Conservation (phyloP, 306 rosid genomes). For the Rosa lucieae region DNA sequence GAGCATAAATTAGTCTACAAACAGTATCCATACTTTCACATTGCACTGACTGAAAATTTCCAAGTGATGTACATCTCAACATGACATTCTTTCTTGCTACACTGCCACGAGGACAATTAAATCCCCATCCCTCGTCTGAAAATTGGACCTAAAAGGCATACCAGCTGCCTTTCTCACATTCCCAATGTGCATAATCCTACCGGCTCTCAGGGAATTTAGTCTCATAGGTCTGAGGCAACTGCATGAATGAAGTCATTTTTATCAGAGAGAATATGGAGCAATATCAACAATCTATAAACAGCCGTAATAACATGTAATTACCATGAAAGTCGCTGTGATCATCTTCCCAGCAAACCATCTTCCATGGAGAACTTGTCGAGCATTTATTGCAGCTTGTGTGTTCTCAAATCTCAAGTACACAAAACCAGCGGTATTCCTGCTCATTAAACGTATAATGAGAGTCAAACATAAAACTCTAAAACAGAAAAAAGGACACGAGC, state of each 20-base stretch:
- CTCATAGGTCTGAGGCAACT: slow-evolving; percentile 70
- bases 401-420: slow-evolving; percentile 70
- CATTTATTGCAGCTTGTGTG: slow-evolving; percentile 61
- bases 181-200: slow-evolving; percentile 21
- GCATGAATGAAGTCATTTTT: slow-evolving; percentile 29
- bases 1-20: slow-evolving; percentile 12
- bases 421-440: slow-evolving; percentile 78
- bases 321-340: slow-evolving; percentile 88
- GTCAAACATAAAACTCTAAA: neutral
- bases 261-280: slow-evolving; percentile 9
- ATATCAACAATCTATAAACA: slow-evolving; percentile 2
- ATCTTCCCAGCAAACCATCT: slow-evolving; percentile 99
- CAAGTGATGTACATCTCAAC: neutral
- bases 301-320: slow-evolving; percentile 23
- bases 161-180: neutral
- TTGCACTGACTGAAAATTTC: neutral
- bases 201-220: slow-evolving; percentile 62
- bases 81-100: neutral
- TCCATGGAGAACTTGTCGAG: slow-evolving; percentile 88
- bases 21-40: neutral
- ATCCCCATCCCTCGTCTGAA: neutral
- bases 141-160: slow-evolving; percentile 7
- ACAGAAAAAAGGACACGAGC: neutral
- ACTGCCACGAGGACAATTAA: neutral
- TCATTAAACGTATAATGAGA: slow-evolving; percentile 14